Evolutionary conservation across 2,329 filamentous ascomycete genomes (phyloP).

Genomic region (Alternaria rosae): DNA sequence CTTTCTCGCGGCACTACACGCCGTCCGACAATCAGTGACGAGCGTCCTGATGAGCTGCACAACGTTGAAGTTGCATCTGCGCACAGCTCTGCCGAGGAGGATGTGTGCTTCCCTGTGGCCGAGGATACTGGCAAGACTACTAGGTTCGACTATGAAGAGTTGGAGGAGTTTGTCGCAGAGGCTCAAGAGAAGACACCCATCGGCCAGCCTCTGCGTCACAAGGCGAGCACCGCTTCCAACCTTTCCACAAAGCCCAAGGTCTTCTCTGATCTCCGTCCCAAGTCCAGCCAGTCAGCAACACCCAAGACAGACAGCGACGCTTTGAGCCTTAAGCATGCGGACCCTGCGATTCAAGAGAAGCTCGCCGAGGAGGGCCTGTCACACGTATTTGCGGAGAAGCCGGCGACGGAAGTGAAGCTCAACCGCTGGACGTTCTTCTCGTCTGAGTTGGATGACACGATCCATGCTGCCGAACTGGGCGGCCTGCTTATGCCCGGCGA

Average conservation of each 20-base stretch:
- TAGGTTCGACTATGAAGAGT: conserved; percentile 88
- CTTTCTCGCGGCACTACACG: conserved; percentile 72
- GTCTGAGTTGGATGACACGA: conserved; percentile 90
- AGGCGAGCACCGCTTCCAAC: conserved; percentile 42
- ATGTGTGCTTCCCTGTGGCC: conserved; percentile 86
- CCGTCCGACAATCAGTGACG: conserved; percentile 66
- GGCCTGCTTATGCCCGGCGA: conserved; percentile 90
- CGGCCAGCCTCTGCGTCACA: conserved; percentile 51
- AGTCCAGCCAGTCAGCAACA: conserved; percentile 41
- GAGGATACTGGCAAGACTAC: conserved; percentile 77
- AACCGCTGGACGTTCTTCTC: conserved; percentile 98
- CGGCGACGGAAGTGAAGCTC: conserved; percentile 57
- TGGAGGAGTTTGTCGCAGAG: conserved; percentile 87
- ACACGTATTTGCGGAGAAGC: conserved; percentile 45
- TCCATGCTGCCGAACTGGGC: conserved; percentile 87
- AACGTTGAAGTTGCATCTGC: conserved; percentile 69
- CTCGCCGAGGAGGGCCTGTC: conserved; percentile 47
- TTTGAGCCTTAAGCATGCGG: conserved; percentile 37
- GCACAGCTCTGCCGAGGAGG: conserved; percentile 79
- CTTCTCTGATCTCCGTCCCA: conserved; percentile 69
- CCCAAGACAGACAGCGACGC: conserved; percentile 48
- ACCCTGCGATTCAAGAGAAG: conserved; percentile 55
- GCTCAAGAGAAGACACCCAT: conserved; percentile 57
- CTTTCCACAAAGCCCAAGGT: conserved; percentile 61
- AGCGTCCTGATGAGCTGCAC: conserved; percentile 64